These are phyloP conservation scores for Colletotrichum karsti DNA, from an alignment of 2,329 filamentous ascomycete species.

Conservation along the genomic window DNA sequence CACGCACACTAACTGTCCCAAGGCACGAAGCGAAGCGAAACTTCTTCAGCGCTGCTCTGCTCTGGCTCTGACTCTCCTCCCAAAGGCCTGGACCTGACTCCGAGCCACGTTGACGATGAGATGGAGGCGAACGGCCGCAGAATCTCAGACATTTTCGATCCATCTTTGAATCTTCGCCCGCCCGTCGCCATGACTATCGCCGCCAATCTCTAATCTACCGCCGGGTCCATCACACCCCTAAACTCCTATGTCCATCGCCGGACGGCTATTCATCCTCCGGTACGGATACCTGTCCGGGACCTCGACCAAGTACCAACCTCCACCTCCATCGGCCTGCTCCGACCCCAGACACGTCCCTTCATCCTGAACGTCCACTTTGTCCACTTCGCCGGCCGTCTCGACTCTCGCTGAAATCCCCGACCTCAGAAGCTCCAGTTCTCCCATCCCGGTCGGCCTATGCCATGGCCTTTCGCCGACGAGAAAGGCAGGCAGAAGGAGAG, in stretches of 20 bases:
- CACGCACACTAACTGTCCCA: neutral
- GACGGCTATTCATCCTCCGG: neutral
- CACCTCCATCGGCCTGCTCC: slow-evolving; percentile 5
- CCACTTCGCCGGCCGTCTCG: neutral
- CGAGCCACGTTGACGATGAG: neutral
- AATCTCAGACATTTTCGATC: neutral
- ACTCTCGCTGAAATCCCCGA: slow-evolving; percentile 1
- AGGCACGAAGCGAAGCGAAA: too few species aligned
- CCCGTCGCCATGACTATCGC: neutral
- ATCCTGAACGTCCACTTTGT: neutral
- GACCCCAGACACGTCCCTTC: neutral
- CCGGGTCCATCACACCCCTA: neutral
- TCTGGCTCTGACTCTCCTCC: neutral
- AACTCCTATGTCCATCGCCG: neutral
- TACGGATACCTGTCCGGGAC: neutral
- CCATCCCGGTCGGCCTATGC: slow-evolving; percentile 10
- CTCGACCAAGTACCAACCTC: neutral
- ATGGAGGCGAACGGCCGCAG: neutral
- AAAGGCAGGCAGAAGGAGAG: slow-evolving; percentile 11
- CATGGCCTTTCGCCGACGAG: neutral
- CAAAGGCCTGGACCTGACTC: slow-evolving; percentile 1
- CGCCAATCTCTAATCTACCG: neutral
- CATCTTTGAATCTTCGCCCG: neutral
- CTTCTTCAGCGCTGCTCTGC: neutral
- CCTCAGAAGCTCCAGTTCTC: neutral